These are phyloP conservation scores for Trichosporon ovoides DNA, from an alignment of 1,284 basidiomycete species.

Conservation along the genomic window DNA sequence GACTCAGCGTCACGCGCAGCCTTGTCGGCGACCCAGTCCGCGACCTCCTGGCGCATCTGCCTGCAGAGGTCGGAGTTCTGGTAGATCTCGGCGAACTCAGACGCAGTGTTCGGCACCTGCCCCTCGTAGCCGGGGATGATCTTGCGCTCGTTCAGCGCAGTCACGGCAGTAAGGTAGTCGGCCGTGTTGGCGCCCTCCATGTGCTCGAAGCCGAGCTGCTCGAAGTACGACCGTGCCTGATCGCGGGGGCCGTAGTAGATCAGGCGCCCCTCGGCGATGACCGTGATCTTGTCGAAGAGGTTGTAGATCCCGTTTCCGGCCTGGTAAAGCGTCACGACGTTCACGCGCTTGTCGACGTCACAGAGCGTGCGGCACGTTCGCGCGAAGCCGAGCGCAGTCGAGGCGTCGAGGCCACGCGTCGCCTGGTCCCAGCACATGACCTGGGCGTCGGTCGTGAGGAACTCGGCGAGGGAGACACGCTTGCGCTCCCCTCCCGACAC, in stretches of 20 bases:
- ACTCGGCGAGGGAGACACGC: slow-evolving; percentile 69
- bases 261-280: slow-evolving; percentile 72
- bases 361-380: slow-evolving; percentile 70
- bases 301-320: slow-evolving; percentile 52
- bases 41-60: slow-evolving; percentile 35
- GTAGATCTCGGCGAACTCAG: slow-evolving; percentile 54
- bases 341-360: slow-evolving; percentile 67
- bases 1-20: slow-evolving; percentile 23
- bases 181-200: slow-evolving; percentile 49
- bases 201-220: slow-evolving; percentile 65
- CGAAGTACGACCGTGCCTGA: slow-evolving; percentile 72
- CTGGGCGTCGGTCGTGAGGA: slow-evolving; percentile 57
- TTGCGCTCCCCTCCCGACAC: slow-evolving; percentile 66
- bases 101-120: slow-evolving; percentile 55
- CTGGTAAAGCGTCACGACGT: slow-evolving; percentile 16
- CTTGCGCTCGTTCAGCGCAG: slow-evolving; percentile 57
- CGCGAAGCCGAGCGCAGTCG: slow-evolving; percentile 73
- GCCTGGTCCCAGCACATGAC: slow-evolving; percentile 63
- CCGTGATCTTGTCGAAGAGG: slow-evolving; percentile 55
- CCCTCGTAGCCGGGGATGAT: slow-evolving; percentile 52
- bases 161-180: slow-evolving; percentile 60
- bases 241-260: slow-evolving; percentile 71
- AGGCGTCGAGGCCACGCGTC: slow-evolving; percentile 65
- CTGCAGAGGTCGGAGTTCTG: slow-evolving; percentile 28
- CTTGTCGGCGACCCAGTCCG: slow-evolving; percentile 26